These are phyloP conservation scores for Amaranthus tricolor DNA, from an alignment of 179 eudicot species.

Conservation along the genomic window DNA sequence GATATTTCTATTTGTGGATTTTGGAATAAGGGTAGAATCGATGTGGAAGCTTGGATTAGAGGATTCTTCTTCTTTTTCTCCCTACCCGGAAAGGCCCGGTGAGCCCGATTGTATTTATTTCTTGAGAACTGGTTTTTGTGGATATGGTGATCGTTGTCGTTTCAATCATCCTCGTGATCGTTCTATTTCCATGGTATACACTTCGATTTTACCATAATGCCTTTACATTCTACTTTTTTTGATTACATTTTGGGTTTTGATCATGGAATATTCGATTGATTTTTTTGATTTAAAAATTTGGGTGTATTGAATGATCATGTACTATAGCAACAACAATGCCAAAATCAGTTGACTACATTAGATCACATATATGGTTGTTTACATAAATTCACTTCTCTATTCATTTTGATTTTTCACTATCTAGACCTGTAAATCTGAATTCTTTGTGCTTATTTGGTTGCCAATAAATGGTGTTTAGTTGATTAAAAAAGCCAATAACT, in stretches of 20 bases:
- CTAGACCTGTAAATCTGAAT: too few species aligned
- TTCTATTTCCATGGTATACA: conserved; percentile 11
- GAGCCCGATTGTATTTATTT: conserved; percentile 77
- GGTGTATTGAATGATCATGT: too few species aligned
- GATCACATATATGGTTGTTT: too few species aligned
- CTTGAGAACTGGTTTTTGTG: conserved; percentile 78
- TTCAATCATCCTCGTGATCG: conserved; percentile 89
- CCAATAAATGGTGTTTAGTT: too few species aligned
- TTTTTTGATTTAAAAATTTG: neutral
- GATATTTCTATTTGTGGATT: neutral
- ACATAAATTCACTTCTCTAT: too few species aligned
- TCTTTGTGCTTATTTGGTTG: too few species aligned
- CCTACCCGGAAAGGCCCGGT: conserved; percentile 76
- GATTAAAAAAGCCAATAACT: too few species aligned
- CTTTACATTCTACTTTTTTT: too few species aligned
- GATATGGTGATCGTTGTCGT: conserved; percentile 86
- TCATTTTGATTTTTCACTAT: too few species aligned
- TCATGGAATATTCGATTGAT: neutral
- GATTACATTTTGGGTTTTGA: neutral
- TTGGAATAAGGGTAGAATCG: conserved; percentile 48
- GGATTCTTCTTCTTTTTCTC: conserved; percentile 35
- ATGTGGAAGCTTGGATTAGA: conserved; percentile 69
- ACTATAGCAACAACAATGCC: too few species aligned
- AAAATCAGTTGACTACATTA: too few species aligned
- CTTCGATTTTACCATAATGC: too few species aligned